Base-by-base conservation (phyloP, 2,329 filamentous ascomycete genomes). In the Parastagonospora avenae region DNA sequence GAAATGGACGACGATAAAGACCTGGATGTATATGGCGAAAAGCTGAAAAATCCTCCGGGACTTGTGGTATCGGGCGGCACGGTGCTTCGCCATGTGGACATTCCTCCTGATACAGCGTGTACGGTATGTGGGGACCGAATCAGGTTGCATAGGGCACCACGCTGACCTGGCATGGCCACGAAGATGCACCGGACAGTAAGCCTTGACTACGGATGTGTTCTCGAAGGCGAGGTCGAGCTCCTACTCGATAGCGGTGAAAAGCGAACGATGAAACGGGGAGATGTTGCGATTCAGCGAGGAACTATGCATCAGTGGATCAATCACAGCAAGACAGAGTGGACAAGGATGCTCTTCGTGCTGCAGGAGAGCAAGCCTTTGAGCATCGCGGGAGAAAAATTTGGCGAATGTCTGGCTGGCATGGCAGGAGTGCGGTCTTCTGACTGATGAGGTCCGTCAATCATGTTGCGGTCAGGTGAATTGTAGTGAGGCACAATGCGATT, bases 1-100 rank as follows among this genome's bases (percentile, higher is more conserved):
- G 63, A 78, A 42, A 70, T 84, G 55, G 71, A 73, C 56, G 56
- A 69, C 16, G 74, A 79, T 50, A 62, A 72, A 46, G 81, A 85
- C 61, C 67, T 83, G 12, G 57, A 66, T 8, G 68, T 73, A 8
- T 82, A 84, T 65, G 66, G 74, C 28, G 55, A 62, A 32, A 78
- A 77, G 54, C 70, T 82, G 35, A 58, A 70, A 10, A 62, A 73
- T 36, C 74, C 78, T 1, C 80, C 82, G 0, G 82, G 82, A 1
- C 73, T 85, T 2, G 75, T 77, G 14, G 70, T 82, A 33, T 74
- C 77, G 2, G 70, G 70, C 28, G 79, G 79, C 8, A 79, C 79
- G 4, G 78, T 80, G 11, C 71, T 79, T 35, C 74, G 77, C 37
- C 68, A 73, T 41, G 73, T 76, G 36, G 73, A 76, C 45, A 71